Evolutionary conservation across 805 yeast genomes (phyloP), one percentile per base, ranked within the genome.

Genomic region (Candida maltosa): DNA sequence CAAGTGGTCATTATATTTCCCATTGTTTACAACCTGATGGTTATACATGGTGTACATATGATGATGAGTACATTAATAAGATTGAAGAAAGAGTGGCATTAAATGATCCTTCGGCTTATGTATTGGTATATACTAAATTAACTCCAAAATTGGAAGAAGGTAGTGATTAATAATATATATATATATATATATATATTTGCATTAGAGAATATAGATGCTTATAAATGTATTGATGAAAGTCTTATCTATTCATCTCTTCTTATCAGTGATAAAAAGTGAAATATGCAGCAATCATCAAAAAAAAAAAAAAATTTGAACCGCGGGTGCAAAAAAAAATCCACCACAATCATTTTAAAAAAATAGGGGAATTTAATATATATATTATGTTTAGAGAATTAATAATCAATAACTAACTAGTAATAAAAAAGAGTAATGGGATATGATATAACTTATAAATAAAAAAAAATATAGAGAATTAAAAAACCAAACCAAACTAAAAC

Each of bases 21-120:
- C 87, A 86, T 54, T 86, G 96, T 54, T 76, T 83, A 43, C 96
- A 89, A 59, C 95, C 97, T 1, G 93, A 86, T 59, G 91, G 88
- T 2, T 20, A 26, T 18, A 62, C 83, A 2, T 93, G 97, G 98
- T 81, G 87, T 19, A 81, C 87, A 7, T 93, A 91, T 58, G 97
- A 93, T 55, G 98, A 93, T 56, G 98, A 93, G 51, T 78, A 82
- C 51, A 79, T 87, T 46, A 83, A 86, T 51, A 70, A 69, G 40
- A 79, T 86, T 35, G 70, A 81, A 23, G 93, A 86, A 49, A 70
- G 76, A 38, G 78, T 75, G 29, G 96, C 87, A 3, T 66, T 87
- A 44, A 76, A 77, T 45, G 95, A 91, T 51, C 85, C 91, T 10
- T 78, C 87, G 24, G 97, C 97, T 4, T 93, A 93, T 61, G 89